Evolutionary conservation across 1,284 basidiomycete genomes (phyloP).

Genomic region (Mycosarcoma mackinlayi): DNA sequence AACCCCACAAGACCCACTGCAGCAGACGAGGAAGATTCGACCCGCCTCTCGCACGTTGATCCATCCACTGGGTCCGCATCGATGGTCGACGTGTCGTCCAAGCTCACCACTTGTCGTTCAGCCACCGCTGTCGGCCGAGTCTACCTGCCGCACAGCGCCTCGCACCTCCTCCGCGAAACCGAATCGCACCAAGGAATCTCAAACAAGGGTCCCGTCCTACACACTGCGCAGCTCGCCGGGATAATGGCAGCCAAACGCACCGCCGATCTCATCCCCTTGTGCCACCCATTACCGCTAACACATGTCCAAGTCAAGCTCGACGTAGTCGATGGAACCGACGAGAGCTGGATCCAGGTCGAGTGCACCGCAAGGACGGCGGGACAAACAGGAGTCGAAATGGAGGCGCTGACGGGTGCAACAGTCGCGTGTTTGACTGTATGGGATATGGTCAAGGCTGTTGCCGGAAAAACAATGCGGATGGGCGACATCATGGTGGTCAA

Average conservation of each 20-base stretch:
- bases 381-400: slow-evolving; percentile 85
- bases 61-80: slow-evolving; percentile 74
- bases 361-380: slow-evolving; percentile 52
- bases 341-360: slow-evolving; percentile 43
- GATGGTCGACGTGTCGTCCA: slow-evolving; percentile 83
- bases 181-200: slow-evolving; percentile 69
- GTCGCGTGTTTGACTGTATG: slow-evolving; percentile 84
- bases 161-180: slow-evolving; percentile 71
- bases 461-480: slow-evolving; percentile 80
- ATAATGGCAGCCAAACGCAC: slow-evolving; percentile 89
- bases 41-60: slow-evolving; percentile 77
- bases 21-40: slow-evolving; percentile 1
- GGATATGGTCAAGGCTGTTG: slow-evolving; percentile 92
- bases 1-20: neutral
- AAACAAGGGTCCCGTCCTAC: slow-evolving; percentile 56
- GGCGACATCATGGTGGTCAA: slow-evolving; percentile 75
- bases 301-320: slow-evolving; percentile 76
- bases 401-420: slow-evolving; percentile 85
- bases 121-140: slow-evolving; percentile 85
- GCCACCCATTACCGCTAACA: slow-evolving; percentile 80
- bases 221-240: slow-evolving; percentile 84
- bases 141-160: slow-evolving; percentile 76
- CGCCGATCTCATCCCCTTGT: slow-evolving; percentile 77
- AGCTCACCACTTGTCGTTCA: slow-evolving; percentile 75
- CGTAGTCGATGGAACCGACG: slow-evolving; percentile 40